Evolutionary conservation across 352 stramenopile species (phyloP), one percentile per base, ranked within the genome.

Genomic region (Globisporangium megalacanthum): DNA sequence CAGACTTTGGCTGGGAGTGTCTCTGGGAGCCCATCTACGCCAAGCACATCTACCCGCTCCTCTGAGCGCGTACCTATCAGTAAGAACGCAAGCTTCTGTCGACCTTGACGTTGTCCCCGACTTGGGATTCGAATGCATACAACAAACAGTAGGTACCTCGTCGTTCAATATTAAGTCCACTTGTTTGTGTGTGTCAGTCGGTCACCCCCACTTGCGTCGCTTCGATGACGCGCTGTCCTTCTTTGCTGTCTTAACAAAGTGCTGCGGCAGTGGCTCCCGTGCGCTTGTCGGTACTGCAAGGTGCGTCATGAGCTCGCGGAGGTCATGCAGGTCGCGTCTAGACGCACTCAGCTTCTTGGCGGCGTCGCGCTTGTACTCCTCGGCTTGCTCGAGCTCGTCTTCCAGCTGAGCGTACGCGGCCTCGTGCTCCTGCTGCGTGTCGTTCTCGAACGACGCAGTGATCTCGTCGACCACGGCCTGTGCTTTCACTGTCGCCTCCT

Each of bases 351-450:
- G 67, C 52, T 79, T 78, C n/a, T 73, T 67, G 1, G 64, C 36
- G 44, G 83, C 54, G 46, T 78, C 63, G 22, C 66, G 66, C 46
- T 83, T 85, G 64, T 82, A 70, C n/a, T 70, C 58, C 29, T 83
- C 71, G 14, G 69, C 69, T 59, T 85, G 77, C 25, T 83, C 75
- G 36, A 88, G 68, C 31, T 86, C 77, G 54, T 86, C 72, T 39
- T 85, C 73, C 3, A 88, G 61, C 58, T 79, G 75, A 46, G 75
- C 58, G 31, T 79, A 48, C n/a, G 69, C 65, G 19, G 70, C 64
- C 48, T 81, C 74, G 25, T 62, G 70, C 55, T 83, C 69, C 37
- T 74, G 58, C 7, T 53, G 53, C 46, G 62, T 54, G 25, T 80
- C 67, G 45, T 68, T 75, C 36, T 64, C 69, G 25, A 83, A 66